Evolutionary conservation across 768 basidiomycete species (phyloP).

Genomic region (Pisolithus albus): DNA sequence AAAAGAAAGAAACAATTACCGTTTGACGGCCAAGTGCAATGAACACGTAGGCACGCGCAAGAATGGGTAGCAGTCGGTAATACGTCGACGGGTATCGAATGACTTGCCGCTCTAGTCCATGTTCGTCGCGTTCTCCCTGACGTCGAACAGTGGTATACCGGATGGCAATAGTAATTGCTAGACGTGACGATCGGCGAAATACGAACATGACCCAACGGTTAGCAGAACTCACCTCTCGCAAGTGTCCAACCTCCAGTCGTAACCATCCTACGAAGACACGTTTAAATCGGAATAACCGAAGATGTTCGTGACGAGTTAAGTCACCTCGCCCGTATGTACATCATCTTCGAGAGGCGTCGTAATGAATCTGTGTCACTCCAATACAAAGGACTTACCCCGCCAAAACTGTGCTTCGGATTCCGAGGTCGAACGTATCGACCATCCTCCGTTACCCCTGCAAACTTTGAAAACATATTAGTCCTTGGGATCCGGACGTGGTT

Average conservation of each 20-base stretch:
- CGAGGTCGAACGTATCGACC: constrained; percentile 60
- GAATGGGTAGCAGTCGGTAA: constrained; percentile 62
- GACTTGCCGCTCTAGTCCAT: constrained; percentile 57
- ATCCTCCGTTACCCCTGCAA: constrained; percentile 60
- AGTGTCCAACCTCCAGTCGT: constrained; percentile 53
- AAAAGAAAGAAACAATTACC: constrained; percentile 32
- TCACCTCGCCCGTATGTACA: constrained; percentile 63
- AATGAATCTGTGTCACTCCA: neutral
- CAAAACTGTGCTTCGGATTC: constrained; percentile 70
- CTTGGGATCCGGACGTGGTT: constrained; percentile 60
- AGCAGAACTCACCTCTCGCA: constrained; percentile 46
- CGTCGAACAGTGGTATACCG: constrained; percentile 68
- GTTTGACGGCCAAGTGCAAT: constrained; percentile 54
- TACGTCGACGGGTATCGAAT: constrained; percentile 70
- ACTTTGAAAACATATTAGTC: constrained; percentile 68
- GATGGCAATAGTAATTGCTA: constrained; percentile 39
- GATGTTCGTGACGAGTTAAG: neutral
- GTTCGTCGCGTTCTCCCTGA: constrained; percentile 48
- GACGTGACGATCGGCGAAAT: neutral
- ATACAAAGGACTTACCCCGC: constrained; percentile 45
- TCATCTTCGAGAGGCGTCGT: constrained; percentile 42
- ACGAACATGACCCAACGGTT: neutral
- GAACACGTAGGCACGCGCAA: constrained; percentile 65
- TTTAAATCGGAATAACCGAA: neutral
- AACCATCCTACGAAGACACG: constrained; percentile 46